Percentiles rank a stretch among this genome's conserved stretches.
Evolutionary conservation across 306 rosid species (phyloP).

Genomic region (Pyrus betulifolia): DNA sequence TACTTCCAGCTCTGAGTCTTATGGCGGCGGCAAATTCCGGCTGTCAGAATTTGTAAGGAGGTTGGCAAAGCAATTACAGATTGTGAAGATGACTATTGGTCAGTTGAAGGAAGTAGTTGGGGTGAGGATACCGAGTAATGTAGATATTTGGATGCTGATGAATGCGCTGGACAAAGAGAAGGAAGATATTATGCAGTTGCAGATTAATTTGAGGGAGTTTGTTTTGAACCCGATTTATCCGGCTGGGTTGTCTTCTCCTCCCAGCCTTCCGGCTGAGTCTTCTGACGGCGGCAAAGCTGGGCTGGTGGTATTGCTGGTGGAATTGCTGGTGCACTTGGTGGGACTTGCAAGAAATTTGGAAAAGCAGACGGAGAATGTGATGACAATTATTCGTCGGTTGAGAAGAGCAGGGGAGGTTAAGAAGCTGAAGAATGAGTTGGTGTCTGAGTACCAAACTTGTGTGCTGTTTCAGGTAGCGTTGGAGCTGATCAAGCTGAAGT

Average conservation of each 20-base stretch:
- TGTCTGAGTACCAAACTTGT: slow-evolving; percentile 4
- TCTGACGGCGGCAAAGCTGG: not conserved
- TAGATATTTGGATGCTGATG: slow-evolving; percentile 20
- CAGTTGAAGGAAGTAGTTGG: not conserved
- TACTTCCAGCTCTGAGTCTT: not conserved
- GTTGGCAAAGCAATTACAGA: not conserved
- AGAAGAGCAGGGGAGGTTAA: slow-evolving; percentile 9
- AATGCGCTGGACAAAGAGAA: slow-evolving; percentile 33
- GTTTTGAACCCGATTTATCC: slow-evolving; percentile 9
- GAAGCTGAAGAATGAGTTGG: slow-evolving; percentile 27
- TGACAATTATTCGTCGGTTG: slow-evolving; percentile 2
- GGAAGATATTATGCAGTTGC: slow-evolving; percentile 19
- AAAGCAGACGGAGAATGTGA: slow-evolving; percentile 17
- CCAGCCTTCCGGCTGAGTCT: no score
- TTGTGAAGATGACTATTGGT: no score
- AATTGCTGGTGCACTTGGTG: not conserved
- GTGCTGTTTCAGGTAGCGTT: slow-evolving; percentile 20
- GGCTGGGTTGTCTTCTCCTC: not conserved
- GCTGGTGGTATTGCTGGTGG: not conserved
- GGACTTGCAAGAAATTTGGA: slow-evolving; percentile 26
- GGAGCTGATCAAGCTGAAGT: slow-evolving; percentile 13
- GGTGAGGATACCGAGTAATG: slow-evolving; percentile 16
- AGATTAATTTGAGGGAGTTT: no score
- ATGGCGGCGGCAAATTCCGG: not conserved
- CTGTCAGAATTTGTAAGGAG: slow-evolving; percentile 17